phyloP scores from a whole-genome alignment of 208 protist genomes.

The Leishmania arabica region DNA sequence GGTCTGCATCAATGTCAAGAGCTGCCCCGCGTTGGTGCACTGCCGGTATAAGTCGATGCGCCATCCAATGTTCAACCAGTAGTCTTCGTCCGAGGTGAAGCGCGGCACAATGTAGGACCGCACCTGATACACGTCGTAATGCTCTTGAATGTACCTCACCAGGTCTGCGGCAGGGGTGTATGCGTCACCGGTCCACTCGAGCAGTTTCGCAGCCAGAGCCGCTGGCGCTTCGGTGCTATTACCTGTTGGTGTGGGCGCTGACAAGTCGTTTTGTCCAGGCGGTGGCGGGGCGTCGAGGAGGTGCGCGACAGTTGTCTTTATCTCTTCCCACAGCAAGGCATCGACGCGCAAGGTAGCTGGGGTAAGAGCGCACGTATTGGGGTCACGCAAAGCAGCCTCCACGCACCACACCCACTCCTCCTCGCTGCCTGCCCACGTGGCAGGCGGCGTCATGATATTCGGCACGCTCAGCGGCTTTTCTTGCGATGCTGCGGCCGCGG shows the following conservation, averaged over 20 bases:
- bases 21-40: slow-evolving; percentile 30
- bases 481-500: not conserved
- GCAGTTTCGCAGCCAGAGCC: not conserved
- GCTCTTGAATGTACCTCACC: slow-evolving; percentile 41
- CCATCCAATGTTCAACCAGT: slow-evolving; percentile 64
- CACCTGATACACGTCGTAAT: slow-evolving; percentile 28
- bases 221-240: not conserved
- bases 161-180: slow-evolving; percentile 39
- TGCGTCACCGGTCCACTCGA: not conserved
- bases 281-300: slow-evolving; percentile 1
- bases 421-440: slow-evolving; percentile 32
- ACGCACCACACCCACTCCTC: slow-evolving; percentile 54
- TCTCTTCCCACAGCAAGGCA: slow-evolving; percentile 21
- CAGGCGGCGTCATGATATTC: slow-evolving; percentile 29
- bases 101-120: slow-evolving; percentile 50
- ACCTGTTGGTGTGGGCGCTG: not conserved
- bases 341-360: slow-evolving; percentile 22
- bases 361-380: slow-evolving; percentile 44
- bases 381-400: slow-evolving; percentile 36
- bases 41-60: slow-evolving; percentile 40
- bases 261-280: not conserved
- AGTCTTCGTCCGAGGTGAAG: slow-evolving; percentile 49
- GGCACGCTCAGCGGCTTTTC: slow-evolving; percentile 6
- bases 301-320: slow-evolving; percentile 1
- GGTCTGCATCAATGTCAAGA: slow-evolving; percentile 25